Evolutionary conservation across 2,329 filamentous ascomycete species (phyloP), one percentile per base, ranked within the genome.

Genomic region (Grosmannia penicillata): DNA sequence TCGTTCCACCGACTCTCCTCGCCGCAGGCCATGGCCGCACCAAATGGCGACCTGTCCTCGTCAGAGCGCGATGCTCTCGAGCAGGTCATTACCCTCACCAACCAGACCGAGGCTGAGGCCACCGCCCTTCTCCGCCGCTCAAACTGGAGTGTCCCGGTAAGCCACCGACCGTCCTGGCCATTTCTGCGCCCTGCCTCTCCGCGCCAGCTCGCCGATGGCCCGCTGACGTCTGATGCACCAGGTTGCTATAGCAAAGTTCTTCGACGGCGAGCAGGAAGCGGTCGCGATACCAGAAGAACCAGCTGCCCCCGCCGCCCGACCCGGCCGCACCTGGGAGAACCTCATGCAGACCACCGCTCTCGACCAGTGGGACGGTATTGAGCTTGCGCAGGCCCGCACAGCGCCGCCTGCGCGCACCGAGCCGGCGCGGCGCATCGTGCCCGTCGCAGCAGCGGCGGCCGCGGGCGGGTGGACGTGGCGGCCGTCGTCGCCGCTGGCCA

Each of bases 181-280:
- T 8, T 4, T 1, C 24, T 38, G 10, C 15, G 14, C 21, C 6
- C 28, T 17, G 11, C 29, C 11, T 28, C 28, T n/a, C 17, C 11
- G 7, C 17, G 8, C 17, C 14, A n/a, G n/a, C n/a, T n/a, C n/a
- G n/a, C n/a, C n/a, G n/a, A n/a, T n/a, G n/a, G n/a, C 15, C 9
- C 15, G 14, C n/a, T 34, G 9, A 21, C 24, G 2, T 13, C 1
- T 13, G n/a, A n/a, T n/a, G n/a, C n/a, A n/a, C 40, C 54, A 95
- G 79, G 94, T 96, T 51, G 89, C 91, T 41, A 89, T 98, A 46
- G 76, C 91, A 47, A 93, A 93, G 54, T 96, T 96, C 72, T 98
- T 95, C 56, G 91, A 98, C 52, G 91, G 91, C 49, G 91, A 96
- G 61, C 80, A 80, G 4, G 73, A 85, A 35, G 84, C 93, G 55